Base-by-base conservation (phyloP, 192 early-diverging fungal genomes). In the Gamsiella multidivaricata region DNA sequence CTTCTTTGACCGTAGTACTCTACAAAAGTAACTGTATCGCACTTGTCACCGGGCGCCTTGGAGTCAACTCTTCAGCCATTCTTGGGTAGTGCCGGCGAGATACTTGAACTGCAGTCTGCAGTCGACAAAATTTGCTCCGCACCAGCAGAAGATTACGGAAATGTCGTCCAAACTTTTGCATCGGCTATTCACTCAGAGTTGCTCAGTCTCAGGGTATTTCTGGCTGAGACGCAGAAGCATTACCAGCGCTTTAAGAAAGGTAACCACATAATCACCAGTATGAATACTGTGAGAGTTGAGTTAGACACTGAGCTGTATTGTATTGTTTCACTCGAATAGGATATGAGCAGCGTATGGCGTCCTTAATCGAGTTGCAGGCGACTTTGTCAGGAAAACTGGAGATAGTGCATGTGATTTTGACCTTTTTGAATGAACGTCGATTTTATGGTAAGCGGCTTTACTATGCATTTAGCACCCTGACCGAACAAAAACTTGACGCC, bases 371-470 rank as follows among this genome's bases (percentile, higher is more conserved):
- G 31, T 39, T 78, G 20, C 45, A 64, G 8, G 32, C 60, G 15
- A 46, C 22, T 3, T 28, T 78, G 6, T 34, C 37, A 2, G 51
- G 23, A 0, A 47, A 15, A 4, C 15, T 78, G 26, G 37, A 39
- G 5, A 26, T 46, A 5, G 54, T 51, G 9, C 32, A 28, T 8
- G 45, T 34, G 0, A 29, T 78, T 0, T 34, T 64, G 3, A 46
- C 39, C 3, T 69, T 78, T 34, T 9, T 67, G 28, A 51, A 53
- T 5, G 43, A 58, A 18, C 54, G 65, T 28, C 46, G 23, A 11
- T 78, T 78, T 42, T 64, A 68, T 31, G 51, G 74, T 78, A 69
- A 33, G 60, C 45, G n/a, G n/a, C n/a, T n/a, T n/a, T n/a, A n/a
- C n/a, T n/a, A n/a, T n/a, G n/a, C n/a, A n/a, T n/a, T n/a, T n/a